Evolutionary conservation across 2,329 filamentous ascomycete genomes (phyloP), one percentile per base, ranked within the genome.

Genomic region (Lasiodiplodia citricola): DNA sequence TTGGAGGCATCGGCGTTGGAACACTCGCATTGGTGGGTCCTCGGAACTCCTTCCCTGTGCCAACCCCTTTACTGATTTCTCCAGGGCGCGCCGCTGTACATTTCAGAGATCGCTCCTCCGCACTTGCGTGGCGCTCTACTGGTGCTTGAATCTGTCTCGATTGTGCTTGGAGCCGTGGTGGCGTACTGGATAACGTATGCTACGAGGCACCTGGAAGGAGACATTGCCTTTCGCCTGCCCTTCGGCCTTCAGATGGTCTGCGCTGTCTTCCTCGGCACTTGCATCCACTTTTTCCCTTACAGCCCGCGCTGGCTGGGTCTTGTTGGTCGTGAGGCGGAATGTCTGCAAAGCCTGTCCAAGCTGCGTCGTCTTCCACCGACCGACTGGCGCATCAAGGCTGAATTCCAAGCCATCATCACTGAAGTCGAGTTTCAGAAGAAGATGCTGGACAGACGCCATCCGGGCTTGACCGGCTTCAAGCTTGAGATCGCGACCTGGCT

Each of bases 41-140:
- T n/a, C 4, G 0, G 5, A 18, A 5, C 7, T 1, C 7, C 16
- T 7, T 6, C 3, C 10, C 8, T 7, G 1, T 3, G 5, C 6
- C 5, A 62, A 11, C 16, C 6, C 16, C 6, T 21, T 35, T 8
- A 73, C 83, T 84, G 73, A 84, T 23, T n/a, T 4, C 57, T 35
- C 2, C 25, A 67, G 69, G 76, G 79, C 71, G 80, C 80, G 69
- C 80, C 80, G 67, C 72, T 94, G 82, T 95, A 94, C 87, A 94
- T 94, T 91, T 92, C 90, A 56, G 91, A 93, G 82, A 92, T 93
- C 79, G 77, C 81, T 0, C 80, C 80, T 1, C 80, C 88, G 77
- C 92, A 92, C 80, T 89, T 94, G 72, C 87, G 91, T 77, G 91
- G 91, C 75, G 88, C 91, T 38, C 62, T 71, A 4, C 74, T 82